Conservation (phyloP, 1,284 basidiomycete genomes). For the Clitocybe nebularis region DNA sequence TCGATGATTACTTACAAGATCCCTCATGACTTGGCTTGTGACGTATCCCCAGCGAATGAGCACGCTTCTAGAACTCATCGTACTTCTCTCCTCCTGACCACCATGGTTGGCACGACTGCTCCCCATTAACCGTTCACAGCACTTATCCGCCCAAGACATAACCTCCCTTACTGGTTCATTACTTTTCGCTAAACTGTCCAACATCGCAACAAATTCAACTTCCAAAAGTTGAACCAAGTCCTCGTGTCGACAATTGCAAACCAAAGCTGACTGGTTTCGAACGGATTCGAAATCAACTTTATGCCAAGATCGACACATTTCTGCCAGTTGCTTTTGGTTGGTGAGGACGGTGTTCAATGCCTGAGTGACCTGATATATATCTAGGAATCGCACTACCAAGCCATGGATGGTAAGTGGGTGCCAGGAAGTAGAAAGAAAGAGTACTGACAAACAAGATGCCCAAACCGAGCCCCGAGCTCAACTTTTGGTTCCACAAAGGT, state of each 20-base stretch:
- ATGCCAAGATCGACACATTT: constrained; percentile 84
- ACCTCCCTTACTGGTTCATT: constrained; percentile 81
- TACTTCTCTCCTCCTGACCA: constrained; percentile 62
- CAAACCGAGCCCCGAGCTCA: constrained; percentile 82
- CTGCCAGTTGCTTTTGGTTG: constrained; percentile 77
- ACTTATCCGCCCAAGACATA: constrained; percentile 86
- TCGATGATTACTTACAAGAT: constrained; percentile 53
- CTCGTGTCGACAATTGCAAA: constrained; percentile 88
- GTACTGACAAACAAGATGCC: constrained; percentile 75
- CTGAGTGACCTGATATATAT: constrained; percentile 87
- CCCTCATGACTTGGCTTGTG: constrained; percentile 85
- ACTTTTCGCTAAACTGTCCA: constrained; percentile 69
- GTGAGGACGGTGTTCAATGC: constrained; percentile 80
- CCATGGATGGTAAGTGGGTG: constrained; percentile 12
- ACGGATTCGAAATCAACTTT: constrained; percentile 88
- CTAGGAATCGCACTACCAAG: constrained; percentile 73
- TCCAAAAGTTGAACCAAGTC: constrained; percentile 80
- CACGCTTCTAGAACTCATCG: constrained; percentile 82
- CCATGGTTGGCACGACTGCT: constrained; percentile 46
- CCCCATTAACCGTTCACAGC: constrained; percentile 79
- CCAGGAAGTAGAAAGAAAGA: constrained; percentile 11
- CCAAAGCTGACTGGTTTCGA: constrained; percentile 84
- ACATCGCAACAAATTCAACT: constrained; percentile 75
- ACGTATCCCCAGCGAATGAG: constrained; percentile 89
- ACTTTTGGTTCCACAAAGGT: constrained; percentile 91